Conservation (phyloP, 768 basidiomycete genomes). For the Chalciporus sphaerocephalus region DNA sequence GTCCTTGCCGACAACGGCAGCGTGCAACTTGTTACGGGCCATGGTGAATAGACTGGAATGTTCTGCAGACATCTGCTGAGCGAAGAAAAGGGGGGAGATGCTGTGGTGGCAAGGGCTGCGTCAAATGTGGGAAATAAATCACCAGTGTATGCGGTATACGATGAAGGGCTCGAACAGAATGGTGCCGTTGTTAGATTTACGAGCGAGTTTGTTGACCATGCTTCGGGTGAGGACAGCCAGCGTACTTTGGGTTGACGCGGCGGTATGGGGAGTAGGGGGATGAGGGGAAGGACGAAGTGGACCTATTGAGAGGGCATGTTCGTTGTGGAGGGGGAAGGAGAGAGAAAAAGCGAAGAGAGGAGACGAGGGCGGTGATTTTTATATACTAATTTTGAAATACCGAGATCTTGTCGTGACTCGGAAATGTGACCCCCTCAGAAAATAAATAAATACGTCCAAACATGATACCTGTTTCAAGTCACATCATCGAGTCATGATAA, state of each 20-base stretch:
- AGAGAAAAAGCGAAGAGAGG: conserved; percentile 18
- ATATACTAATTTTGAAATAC: conserved; percentile 42
- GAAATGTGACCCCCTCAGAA: conserved; percentile 26
- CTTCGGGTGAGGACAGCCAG: conserved; percentile 33
- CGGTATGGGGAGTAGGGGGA: conserved; percentile 8
- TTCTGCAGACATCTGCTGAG: conserved; percentile 45
- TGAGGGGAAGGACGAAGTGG: conserved; percentile 10
- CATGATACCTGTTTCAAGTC: conserved; percentile 15
- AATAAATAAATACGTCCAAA: conserved; percentile 20
- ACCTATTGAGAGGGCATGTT: conserved; percentile 37
- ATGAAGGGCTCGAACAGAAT: conserved; percentile 84
- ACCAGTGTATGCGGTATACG: conserved; percentile 80
- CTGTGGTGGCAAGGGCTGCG: conserved; percentile 7
- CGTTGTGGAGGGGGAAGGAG: conserved; percentile 25
- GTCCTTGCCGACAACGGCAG: conserved; percentile 58
- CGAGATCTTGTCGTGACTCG: conserved; percentile 33
- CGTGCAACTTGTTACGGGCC: conserved; percentile 71
- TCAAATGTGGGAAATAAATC: conserved; percentile 23
- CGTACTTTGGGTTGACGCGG: conserved; percentile 24
- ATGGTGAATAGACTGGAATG: conserved; percentile 50
- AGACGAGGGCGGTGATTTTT: conserved; percentile 30
- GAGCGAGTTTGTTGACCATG: conserved; percentile 84
- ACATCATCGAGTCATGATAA: too few species aligned
- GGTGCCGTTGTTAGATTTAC: conserved; percentile 80
- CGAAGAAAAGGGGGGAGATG: conserved; percentile 1